Evolutionary conservation across 148 eudicot genomes (phyloP).

Genomic region (Amaranthus hypochondriacus): DNA sequence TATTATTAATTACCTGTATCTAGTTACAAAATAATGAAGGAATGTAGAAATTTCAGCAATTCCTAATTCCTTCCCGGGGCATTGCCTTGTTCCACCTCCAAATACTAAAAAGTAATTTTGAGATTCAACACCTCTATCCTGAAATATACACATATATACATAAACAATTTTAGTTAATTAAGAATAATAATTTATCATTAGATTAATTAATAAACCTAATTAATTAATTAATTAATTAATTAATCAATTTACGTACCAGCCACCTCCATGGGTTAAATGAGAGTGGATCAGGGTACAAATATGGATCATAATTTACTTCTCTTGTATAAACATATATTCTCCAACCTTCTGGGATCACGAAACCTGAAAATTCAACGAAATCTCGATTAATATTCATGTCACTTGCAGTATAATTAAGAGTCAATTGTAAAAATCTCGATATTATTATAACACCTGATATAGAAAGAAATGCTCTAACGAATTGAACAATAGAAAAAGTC

Average conservation of each 20-base stretch:
- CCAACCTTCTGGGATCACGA: constrained; percentile 88
- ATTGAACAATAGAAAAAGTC: no score
- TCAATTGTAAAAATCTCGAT: no score
- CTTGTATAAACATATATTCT: constrained; percentile 97
- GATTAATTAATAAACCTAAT: not conserved
- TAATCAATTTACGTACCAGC: constrained; percentile 49
- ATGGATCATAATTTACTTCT: constrained; percentile 82
- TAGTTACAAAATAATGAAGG: constrained; percentile 88
- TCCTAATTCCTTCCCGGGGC: constrained; percentile 96
- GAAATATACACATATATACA: constrained; percentile 10
- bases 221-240: not conserved
- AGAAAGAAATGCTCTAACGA: no score
- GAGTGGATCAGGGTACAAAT: constrained; percentile 69
- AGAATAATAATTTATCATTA: no score
- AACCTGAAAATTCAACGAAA: constrained; percentile 47
- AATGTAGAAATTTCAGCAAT: constrained; percentile 90
- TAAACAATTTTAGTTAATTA: not conserved
- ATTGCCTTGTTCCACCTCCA: constrained; percentile 93
- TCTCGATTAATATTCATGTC: not conserved
- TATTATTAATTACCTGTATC: constrained; percentile 47
- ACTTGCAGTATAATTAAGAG: no score
- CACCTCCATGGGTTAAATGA: constrained; percentile 98
- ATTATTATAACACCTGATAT: no score
- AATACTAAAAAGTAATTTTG: constrained; percentile 67
- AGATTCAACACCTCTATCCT: constrained; percentile 69